Evolutionary conservation across 2,329 filamentous ascomycete species (phyloP), one percentile per base, ranked within the genome.

Genomic region (Diaporthe sp.): DNA sequence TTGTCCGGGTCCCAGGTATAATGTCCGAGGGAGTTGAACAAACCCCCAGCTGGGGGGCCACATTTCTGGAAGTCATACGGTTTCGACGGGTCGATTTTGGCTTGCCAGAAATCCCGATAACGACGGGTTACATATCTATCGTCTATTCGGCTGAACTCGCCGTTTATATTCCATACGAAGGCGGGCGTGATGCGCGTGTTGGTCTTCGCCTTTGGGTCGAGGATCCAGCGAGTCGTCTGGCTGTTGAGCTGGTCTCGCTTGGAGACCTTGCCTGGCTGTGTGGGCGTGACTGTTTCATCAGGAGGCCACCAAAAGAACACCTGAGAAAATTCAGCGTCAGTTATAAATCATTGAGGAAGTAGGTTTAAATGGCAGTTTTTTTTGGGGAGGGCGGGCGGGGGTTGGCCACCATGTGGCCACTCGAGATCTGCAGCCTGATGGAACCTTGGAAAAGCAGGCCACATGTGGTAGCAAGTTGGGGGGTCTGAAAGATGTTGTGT

Each of bases 131-230:
- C n/a, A n/a, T n/a, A n/a, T n/a, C n/a, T n/a, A n/a, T 88, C 87
- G 76, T 88, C 87, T 75, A 88, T 87, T 15, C 87, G 84, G 13
- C 85, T 87, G 81, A 88, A 88, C 79, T 88, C 87, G n/a, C 84
- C 85, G 76, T 87, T 88, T 17, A 81, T 86, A n/a, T 80, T 76
- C 83, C 84, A 86, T 2, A 81, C 79, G 12, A 83, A 61, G 1
- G 79, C 74, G 0, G 86, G 84, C 51, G 79, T 80, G 10, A 86
- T 81, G n/a, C 83, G 82, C 2, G 85, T 84, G 42, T 82, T 80
- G 0, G 84, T 82, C 61, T 81, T 79, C 2, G 81, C 81, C 37
- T 80, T 79, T 4, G 85, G 84, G 73, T 86, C 83, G 13, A 86
- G 81, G 28, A 85, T 78, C 85, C 85, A 86, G 7, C 85, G 83